Base-by-base conservation (phyloP, 164 flowering plant species). In the Annona cherimola region DNA sequence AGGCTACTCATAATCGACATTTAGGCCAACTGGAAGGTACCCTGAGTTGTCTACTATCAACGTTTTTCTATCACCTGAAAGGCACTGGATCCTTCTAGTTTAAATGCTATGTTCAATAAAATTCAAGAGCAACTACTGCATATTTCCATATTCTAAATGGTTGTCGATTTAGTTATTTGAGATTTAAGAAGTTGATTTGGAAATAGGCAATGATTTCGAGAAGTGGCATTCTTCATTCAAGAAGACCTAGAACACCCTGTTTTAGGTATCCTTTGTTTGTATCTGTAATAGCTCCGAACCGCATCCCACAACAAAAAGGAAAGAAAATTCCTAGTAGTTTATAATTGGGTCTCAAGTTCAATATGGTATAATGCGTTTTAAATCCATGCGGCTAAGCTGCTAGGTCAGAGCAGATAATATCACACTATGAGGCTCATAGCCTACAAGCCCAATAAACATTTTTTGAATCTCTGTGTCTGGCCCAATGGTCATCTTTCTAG, bases 251-350 rank as follows among this genome's bases (percentile, higher is more conserved):
- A 66, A 41, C 7, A 42, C 64, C 63, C 39, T 74, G 39, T 2
- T 19, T 42, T 61, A 72, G 81, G 81, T 78, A 78, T 11, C 20
- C 2, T 42, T 65, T 3, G 67, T 9, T 60, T 41, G 40, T 7
- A 44, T 19, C 42, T 20, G 11, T 26, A 26, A 26, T 1, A 26
- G 35, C 35, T 1, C 35, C 0, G 1, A 26, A 26, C 1, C 0
- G 35, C 0, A 26, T 26, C 35, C 35, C 35, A 26, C 1, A 26
- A 0, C 35, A 1, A 26, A 26, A 26, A 26, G 35, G 35, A 0
- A 26, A 26, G 35, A 26, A 26, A 26, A 26, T 26, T 26, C 35
- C 35, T 26, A 26, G 35, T 26, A 26, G 1, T 26, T 26, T 26
- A 26, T 26, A 26, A 26, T 0, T 26, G 35, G 35, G 1, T 26